These are phyloP conservation scores for Cyanodermella asteris DNA, from an alignment of 2,329 filamentous ascomycete genomes.

Conservation along the genomic window DNA sequence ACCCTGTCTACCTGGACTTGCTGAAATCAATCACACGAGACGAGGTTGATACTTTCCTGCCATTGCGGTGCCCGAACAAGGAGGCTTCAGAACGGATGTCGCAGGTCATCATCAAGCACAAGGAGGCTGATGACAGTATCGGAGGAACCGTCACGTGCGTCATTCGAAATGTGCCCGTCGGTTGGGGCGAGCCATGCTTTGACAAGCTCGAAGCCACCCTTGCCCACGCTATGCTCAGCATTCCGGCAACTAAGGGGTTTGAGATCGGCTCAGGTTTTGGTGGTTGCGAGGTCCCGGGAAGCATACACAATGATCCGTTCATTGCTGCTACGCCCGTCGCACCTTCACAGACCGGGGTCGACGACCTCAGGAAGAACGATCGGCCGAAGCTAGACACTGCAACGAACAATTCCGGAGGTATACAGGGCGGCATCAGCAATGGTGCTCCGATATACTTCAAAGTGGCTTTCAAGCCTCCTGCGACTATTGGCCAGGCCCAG, in stretches of 20 bases:
- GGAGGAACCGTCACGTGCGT: constrained; percentile 90
- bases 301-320: constrained; percentile 82
- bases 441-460: constrained; percentile 88
- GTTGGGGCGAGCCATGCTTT: constrained; percentile 83
- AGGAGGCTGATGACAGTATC: constrained; percentile 66
- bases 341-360: constrained; percentile 11
- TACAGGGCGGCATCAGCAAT: constrained; percentile 90
- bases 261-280: constrained; percentile 86
- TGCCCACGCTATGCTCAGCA: constrained; percentile 83
- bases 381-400: constrained; percentile 53
- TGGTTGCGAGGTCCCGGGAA: constrained; percentile 68
- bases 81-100: constrained; percentile 50
- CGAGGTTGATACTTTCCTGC: constrained; percentile 63
- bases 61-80: constrained; percentile 64
- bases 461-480: constrained; percentile 83
- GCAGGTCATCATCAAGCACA: constrained; percentile 52
- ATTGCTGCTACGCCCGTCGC: constrained; percentile 32
- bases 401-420: constrained; percentile 87
- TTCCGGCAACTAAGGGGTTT: constrained; percentile 88
- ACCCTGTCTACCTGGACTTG: constrained; percentile 59
- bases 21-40: constrained; percentile 49
- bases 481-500: constrained; percentile 81
- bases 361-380: constrained; percentile 9
- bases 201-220: constrained; percentile 87
- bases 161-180: constrained; percentile 63